Conservation (phyloP, 371 early-diverging fungal genomes). For the Capillidium rhysosporum region DNA sequence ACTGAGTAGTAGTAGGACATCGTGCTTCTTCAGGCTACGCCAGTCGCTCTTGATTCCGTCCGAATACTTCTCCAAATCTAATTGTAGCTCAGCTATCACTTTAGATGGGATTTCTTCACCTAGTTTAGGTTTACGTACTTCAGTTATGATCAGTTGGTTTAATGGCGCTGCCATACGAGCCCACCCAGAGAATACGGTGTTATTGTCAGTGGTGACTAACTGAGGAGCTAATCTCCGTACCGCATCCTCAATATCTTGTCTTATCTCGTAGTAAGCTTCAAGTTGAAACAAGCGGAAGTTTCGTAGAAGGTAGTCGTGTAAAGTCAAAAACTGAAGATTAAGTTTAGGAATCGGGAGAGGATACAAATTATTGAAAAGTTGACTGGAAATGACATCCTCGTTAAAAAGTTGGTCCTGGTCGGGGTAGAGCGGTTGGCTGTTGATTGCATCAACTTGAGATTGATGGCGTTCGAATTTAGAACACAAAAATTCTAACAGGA, state of each 20-base stretch:
- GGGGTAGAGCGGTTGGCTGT: conserved; percentile 56
- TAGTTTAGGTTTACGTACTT: conserved; percentile 52
- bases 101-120: conserved; percentile 48
- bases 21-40: conserved; percentile 63
- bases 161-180: conserved; percentile 73
- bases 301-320: conserved; percentile 76
- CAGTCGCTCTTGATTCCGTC: conserved; percentile 65
- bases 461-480: conserved; percentile 31
- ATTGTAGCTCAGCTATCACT: conserved; percentile 54
- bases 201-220: conserved; percentile 16
- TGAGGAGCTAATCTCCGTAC: conserved; percentile 54
- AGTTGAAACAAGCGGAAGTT: conserved; percentile 63
- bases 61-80: conserved; percentile 36
- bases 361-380: conserved; percentile 39
- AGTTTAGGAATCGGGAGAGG: conserved; percentile 74
- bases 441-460: conserved; percentile 47
- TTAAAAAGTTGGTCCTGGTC: conserved; percentile 42
- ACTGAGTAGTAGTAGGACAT: conserved; percentile 55
- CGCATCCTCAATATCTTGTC: conserved; percentile 76
- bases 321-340: conserved; percentile 77
- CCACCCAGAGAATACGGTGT: conserved; percentile 71
- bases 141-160: conserved; percentile 32
- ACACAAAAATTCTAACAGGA: conserved; percentile 29
- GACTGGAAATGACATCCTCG: conserved; percentile 20
- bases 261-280: conserved; percentile 60